Evolutionary conservation across 495 filamentous ascomycete genomes (phyloP).

Genomic region (Acidiella bohemica): DNA sequence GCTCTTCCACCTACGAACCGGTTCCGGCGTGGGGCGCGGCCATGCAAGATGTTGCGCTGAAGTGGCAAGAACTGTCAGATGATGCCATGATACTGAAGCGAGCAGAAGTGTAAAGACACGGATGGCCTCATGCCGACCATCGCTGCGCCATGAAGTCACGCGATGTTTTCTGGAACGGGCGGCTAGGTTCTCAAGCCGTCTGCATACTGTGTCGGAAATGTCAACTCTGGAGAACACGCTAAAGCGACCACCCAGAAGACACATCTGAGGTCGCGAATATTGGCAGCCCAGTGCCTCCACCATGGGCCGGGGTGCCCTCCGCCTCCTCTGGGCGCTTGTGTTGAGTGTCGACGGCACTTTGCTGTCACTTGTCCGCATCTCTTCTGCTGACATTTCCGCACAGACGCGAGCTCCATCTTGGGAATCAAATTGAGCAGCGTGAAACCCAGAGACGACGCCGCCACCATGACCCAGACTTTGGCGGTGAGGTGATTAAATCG

Average conservation of each 20-base stretch:
- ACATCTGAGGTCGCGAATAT: conserved; percentile 39
- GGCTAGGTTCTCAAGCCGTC: conserved; percentile 80
- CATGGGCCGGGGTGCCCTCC: conserved; percentile 48
- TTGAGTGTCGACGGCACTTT: too few species aligned
- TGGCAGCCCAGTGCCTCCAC: conserved; percentile 44
- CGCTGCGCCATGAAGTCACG: too few species aligned
- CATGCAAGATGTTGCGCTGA: conserved; percentile 83
- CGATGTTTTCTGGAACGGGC: conserved; percentile 68
- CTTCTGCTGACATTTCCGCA: too few species aligned
- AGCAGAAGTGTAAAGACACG: too few species aligned
- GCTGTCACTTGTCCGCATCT: too few species aligned
- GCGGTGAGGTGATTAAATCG: conserved; percentile 46
- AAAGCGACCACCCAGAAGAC: too few species aligned
- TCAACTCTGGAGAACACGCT: too few species aligned
- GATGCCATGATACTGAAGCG: conserved; percentile 95
- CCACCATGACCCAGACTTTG: conserved; percentile 58
- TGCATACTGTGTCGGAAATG: too few species aligned
- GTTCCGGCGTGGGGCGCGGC: conserved; percentile 74
- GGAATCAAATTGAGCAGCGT: conserved; percentile 35
- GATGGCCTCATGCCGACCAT: too few species aligned
- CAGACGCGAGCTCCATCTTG: conserved; percentile 69
- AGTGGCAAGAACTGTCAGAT: conserved; percentile 84
- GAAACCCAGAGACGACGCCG: conserved; percentile 24
- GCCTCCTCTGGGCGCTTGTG: too few species aligned
- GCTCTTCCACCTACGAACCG: conserved; percentile 76